Evolutionary conservation across 208 protist species (phyloP), one percentile per base, ranked within the genome.

Genomic region (Trypanosoma melophagium): DNA sequence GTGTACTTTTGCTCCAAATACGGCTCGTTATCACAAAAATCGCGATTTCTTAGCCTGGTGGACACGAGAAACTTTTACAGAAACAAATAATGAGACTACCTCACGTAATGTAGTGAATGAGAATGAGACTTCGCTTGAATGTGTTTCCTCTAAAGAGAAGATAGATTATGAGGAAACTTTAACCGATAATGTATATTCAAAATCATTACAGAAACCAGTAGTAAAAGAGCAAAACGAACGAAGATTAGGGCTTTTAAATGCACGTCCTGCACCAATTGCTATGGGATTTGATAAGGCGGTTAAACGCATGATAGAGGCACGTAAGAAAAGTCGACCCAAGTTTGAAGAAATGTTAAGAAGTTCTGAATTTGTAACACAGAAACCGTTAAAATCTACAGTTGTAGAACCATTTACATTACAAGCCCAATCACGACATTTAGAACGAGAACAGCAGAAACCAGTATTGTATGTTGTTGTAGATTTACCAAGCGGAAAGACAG

Each of bases 381-480:
- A 56, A 28, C 60, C 53, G 16, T 38, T 45, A 17, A 60, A 9
- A 16, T 58, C 50, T 7, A 81, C 77, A 16, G 42, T 57, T 38
- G 44, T 68, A 59, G 66, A 62, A 63, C 74, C 73, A 28, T 83
- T 80, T 73, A 55, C 0, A 17, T 68, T 83, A 4, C 51, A 52
- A 9, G 59, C 60, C 8, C 58, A 56, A 28, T 3, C 56, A 42
- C 59, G 68, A 45, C 53, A 60, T 13, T 44, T 44, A 40, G 19
- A 45, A 64, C 38, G 61, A 14, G 52, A 69, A 52, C 53, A 56
- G n/a, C 28, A 62, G 19, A 56, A 53, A 54, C 74, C 81, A 10
- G 52, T 87, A 25, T 24, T 89, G 22, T 83, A 79, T 55, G 67
- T 89, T 35, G 83, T 86, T 61, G 77, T 89, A 5, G 70, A 83